Evolutionary conservation across 176 grass and related monocot species (phyloP).

Genomic region (Carex scoparia): DNA sequence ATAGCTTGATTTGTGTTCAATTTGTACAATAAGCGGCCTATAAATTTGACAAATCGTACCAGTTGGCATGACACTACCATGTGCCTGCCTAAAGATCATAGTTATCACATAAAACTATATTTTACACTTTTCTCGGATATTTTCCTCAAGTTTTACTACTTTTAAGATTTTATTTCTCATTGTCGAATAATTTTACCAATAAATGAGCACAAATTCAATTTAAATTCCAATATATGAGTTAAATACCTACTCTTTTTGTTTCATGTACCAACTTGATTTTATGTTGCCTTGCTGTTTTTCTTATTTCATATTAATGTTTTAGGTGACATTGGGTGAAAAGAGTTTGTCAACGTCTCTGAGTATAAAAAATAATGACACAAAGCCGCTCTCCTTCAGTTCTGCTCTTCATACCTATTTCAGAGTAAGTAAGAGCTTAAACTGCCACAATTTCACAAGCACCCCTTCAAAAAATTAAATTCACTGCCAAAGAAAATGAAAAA

Average conservation of each 20-base stretch:
- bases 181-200: too few relatives aligned
- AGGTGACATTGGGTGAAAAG: conserved; percentile 66
- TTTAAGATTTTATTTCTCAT: too few relatives aligned
- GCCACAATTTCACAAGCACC: background rate
- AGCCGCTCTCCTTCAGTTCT: conserved; percentile 73
- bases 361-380: conserved; percentile 75
- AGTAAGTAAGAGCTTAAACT: conserved; percentile 69
- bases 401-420: conserved; percentile 88
- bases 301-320: conserved; percentile 22
- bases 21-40: background rate
- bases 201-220: too few relatives aligned
- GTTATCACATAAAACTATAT: too few relatives aligned
- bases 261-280: background rate
- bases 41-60: background rate
- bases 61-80: conserved; percentile 11
- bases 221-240: too few relatives aligned
- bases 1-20: background rate
- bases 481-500: background rate
- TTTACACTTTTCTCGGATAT: too few relatives aligned
- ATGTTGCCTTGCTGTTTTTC: background rate
- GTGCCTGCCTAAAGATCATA: background rate
- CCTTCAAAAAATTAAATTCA: background rate
- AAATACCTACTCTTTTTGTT: background rate
- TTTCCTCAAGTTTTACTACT: too few relatives aligned
- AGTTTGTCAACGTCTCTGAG: conserved; percentile 61